Evolutionary conservation across 257 asterid genomes (phyloP).

Genomic region (Solanum peruvianum): DNA sequence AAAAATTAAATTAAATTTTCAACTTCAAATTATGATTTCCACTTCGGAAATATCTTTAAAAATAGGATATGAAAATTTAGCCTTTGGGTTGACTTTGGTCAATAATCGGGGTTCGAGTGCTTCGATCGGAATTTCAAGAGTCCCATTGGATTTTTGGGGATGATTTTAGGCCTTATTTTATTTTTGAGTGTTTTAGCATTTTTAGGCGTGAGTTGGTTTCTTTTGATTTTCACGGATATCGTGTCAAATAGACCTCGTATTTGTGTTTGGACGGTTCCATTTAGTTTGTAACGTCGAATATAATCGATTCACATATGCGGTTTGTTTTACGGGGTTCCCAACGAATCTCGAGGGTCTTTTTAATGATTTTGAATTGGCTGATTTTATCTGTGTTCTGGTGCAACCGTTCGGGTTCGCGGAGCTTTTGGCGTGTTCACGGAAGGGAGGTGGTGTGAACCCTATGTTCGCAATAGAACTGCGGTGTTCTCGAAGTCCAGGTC

Average conservation of each 20-base stretch:
- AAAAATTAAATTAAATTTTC: not conserved
- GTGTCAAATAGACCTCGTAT: not conserved
- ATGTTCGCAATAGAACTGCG: fast-evolving
- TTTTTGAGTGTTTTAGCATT: not conserved
- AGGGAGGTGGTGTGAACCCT: not conserved
- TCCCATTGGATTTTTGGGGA: not conserved
- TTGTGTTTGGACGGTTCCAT: too few species aligned
- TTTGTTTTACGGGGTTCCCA: not conserved
- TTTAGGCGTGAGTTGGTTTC: not conserved
- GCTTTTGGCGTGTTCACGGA: not conserved
- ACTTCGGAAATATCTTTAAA: too few species aligned
- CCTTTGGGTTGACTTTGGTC: not conserved
- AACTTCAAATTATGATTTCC: not conserved
- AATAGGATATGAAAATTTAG: not conserved
- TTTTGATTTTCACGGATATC: too few species aligned
- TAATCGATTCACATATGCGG: too few species aligned
- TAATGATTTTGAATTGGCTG: not conserved
- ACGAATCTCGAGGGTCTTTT: not conserved
- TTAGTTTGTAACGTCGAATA: not conserved
- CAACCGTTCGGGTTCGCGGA: not conserved
- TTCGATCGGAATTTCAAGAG: not conserved
- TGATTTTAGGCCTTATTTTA: not conserved
- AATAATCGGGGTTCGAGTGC: not conserved
- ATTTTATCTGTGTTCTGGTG: not conserved
- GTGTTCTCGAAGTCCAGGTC: not conserved